Base-by-base conservation (phyloP, 1,284 basidiomycete genomes). In the Cryptococcus deneoformans region DNA sequence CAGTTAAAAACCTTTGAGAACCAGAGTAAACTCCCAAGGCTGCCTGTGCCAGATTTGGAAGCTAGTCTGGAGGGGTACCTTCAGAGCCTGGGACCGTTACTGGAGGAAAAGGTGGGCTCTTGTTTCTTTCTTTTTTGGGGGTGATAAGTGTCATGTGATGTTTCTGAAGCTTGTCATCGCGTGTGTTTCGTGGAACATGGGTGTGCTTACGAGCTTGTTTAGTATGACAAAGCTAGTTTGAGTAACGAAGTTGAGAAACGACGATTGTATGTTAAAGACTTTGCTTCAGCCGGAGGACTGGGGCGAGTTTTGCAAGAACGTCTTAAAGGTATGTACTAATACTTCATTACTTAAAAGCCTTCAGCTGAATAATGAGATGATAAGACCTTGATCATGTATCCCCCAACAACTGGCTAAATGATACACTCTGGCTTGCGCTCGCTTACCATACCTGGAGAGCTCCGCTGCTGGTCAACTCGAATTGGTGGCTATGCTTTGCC, bases 401-500 rank as follows among this genome's bases (percentile, higher is more conserved):
- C 6, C 89, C 90, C 0, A 83, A 88, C 77, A 97, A 96, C 76
- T 98, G 95, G 95, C 84, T 99, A 11, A 86, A 96, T 67, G 94
- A 98, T 77, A 92, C 90, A 55, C 88, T 94, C 69, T 98, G 95
- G 95, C 80, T 87, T 57, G 86, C 88, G 65, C 88, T 89, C 65
- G 87, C 91, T 0, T 99, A 98, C 77, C 86, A 92, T 61, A 89
- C 92, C 77, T 92, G 88, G 87, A 85, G 94, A 47, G 85, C 85
- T 1, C 92, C 95, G 0, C 80, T 98, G 37, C 81, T 92, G 57
- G 79, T 99, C 69, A 90, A 98, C 78, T 95, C 92, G 8, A 97
- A 98, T 72, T 98, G 94, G 94, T 98, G 94, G 94, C 81, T 97
- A 46, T 82, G 91, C n/a, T 90, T 94, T 72, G 75, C 77, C 40